Evolutionary conservation across 2,329 filamentous ascomycete genomes (phyloP).

Genomic region (Exophiala sideris): DNA sequence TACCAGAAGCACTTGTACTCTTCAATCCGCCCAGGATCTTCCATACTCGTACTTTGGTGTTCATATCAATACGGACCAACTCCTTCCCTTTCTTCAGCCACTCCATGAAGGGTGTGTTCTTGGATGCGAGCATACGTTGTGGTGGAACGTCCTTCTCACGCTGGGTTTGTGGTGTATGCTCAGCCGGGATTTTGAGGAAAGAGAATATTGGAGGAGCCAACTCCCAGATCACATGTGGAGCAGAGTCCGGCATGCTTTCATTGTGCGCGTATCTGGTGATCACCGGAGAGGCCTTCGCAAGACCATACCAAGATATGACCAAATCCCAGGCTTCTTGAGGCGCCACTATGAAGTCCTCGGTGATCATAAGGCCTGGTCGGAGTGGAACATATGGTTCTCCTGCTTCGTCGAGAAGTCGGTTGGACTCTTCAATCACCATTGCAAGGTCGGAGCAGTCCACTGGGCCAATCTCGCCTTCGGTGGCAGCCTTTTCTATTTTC

Average conservation of each 20-base stretch:
- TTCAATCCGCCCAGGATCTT: slow-evolving; percentile 49
- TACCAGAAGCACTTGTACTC: slow-evolving; percentile 43
- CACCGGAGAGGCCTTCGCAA: slow-evolving; percentile 64
- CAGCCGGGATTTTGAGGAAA: slow-evolving; percentile 72
- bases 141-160: slow-evolving; percentile 62
- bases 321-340: slow-evolving; percentile 78
- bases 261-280: slow-evolving; percentile 77
- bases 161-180: slow-evolving; percentile 57
- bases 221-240: slow-evolving; percentile 73
- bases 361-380: slow-evolving; percentile 60
- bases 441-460: slow-evolving; percentile 86
- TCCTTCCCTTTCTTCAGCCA: slow-evolving; percentile 74
- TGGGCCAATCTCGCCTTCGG: slow-evolving; percentile 67
- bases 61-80: slow-evolving; percentile 62
- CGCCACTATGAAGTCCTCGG: slow-evolving; percentile 73
- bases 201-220: slow-evolving; percentile 80
- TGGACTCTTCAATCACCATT: slow-evolving; percentile 50
- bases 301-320: slow-evolving; percentile 76
- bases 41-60: slow-evolving; percentile 76
- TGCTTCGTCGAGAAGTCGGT: slow-evolving; percentile 43
- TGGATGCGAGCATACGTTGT: slow-evolving; percentile 66
- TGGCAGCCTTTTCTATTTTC: slow-evolving; percentile 56
- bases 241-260: slow-evolving; percentile 55
- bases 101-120: slow-evolving; percentile 65
- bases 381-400: slow-evolving; percentile 65